Evolutionary conservation across 1,284 basidiomycete species (phyloP).

Genomic region (Naganishia cerealis): DNA sequence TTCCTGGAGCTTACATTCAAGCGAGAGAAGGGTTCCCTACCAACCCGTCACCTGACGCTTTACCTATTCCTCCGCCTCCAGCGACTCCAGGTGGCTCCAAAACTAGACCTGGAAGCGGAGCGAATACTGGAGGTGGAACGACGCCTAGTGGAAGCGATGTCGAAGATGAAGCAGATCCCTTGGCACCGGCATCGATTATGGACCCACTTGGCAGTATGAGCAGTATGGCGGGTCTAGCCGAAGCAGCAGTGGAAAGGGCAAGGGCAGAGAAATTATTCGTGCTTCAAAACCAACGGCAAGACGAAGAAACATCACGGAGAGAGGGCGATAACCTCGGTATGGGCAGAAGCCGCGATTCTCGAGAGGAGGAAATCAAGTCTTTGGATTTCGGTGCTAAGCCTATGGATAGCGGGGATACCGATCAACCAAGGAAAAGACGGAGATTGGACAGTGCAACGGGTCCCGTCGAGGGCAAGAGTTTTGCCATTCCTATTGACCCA

Average conservation of each 20-base stretch:
- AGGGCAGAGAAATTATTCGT: slow-evolving; percentile 43
- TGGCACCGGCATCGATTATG: slow-evolving; percentile 49
- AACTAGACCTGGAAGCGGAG: slow-evolving; percentile 6
- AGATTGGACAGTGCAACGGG: slow-evolving; percentile 32
- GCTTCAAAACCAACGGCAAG: slow-evolving; percentile 5
- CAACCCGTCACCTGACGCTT: slow-evolving; percentile 17
- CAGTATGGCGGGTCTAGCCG: slow-evolving; percentile 53
- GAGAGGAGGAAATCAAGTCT: neutral
- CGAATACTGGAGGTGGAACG: slow-evolving; percentile 14
- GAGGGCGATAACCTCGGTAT: neutral
- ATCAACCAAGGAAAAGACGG: slow-evolving; percentile 30
- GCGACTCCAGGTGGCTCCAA: slow-evolving; percentile 2
- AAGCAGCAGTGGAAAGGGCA: slow-evolving; percentile 53
- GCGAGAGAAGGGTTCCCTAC: slow-evolving; percentile 18
- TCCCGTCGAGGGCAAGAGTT: slow-evolving; percentile 27
- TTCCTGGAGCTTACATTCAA: slow-evolving; percentile 15
- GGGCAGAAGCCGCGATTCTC: neutral
- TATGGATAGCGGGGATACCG: neutral
- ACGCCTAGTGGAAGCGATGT: slow-evolving; percentile 27
- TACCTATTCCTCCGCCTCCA: slow-evolving; percentile 1
- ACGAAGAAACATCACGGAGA: slow-evolving; percentile 29
- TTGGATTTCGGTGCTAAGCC: neutral
- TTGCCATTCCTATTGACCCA: slow-evolving; percentile 28
- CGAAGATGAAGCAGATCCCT: slow-evolving; percentile 42
- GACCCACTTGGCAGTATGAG: slow-evolving; percentile 51